These are phyloP conservation scores for Chlamydomonas asymmetrica DNA, from an alignment of 139 green algal genomes.

Conservation along the genomic window DNA sequence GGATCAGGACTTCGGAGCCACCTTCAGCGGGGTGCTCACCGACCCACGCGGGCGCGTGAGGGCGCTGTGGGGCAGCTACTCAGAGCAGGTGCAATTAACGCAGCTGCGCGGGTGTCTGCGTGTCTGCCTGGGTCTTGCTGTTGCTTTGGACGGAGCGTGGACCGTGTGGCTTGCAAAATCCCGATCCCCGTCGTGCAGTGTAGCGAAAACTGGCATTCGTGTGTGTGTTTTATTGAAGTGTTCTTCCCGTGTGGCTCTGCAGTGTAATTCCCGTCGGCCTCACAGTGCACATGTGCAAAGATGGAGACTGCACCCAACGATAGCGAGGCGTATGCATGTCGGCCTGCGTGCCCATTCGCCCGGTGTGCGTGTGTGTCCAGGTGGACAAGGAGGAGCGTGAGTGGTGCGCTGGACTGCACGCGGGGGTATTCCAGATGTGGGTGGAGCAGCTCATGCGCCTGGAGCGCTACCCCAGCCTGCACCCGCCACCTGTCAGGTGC, in stretches of 20 bases:
- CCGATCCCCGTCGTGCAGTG: neutral
- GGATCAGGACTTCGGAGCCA: constrained; percentile 89
- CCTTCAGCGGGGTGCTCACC: constrained; percentile 80
- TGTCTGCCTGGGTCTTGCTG: too few relatives aligned
- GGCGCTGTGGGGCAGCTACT: constrained; percentile 82
- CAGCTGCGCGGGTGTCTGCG: too few relatives aligned
- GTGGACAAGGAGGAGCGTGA: constrained; percentile 71
- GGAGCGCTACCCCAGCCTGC: neutral
- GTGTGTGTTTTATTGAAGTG: neutral
- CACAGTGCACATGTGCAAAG: too few relatives aligned
- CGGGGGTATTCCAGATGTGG: constrained; percentile 65
- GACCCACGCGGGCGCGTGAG: constrained; percentile 67
- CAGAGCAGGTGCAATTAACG: constrained; percentile 73
- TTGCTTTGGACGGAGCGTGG: too few relatives aligned
- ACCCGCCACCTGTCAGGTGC: constrained; percentile 47
- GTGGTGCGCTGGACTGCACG: constrained; percentile 70
- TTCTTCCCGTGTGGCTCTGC: too few relatives aligned
- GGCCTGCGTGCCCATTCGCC: too few relatives aligned
- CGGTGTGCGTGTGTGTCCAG: constrained; percentile 23
- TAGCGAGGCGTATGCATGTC: too few relatives aligned
- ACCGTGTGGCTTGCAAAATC: neutral
- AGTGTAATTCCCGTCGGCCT: too few relatives aligned
- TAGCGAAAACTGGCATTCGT: neutral
- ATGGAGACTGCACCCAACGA: too few relatives aligned
- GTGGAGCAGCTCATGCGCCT: constrained; percentile 46